Evolutionary conservation across 257 asterid species (phyloP).

Genomic region (Solanum sparsipilum): DNA sequence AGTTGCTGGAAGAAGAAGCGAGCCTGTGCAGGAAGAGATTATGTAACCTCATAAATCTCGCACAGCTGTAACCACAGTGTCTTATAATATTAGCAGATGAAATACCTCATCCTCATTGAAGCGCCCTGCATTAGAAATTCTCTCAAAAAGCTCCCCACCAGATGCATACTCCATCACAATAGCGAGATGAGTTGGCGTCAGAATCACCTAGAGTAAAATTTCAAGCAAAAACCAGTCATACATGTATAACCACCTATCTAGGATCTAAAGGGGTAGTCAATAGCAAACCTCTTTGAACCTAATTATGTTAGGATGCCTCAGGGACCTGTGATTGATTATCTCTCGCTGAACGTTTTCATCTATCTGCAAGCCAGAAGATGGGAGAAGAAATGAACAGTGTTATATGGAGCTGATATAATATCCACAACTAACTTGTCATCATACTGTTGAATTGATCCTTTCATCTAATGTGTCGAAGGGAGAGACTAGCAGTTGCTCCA

Average conservation of each 20-base stretch:
- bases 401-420: neutral
- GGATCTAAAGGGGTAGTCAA: neutral
- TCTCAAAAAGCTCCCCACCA: slow-evolving; percentile 86
- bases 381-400: neutral
- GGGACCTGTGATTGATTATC: slow-evolving; percentile 78
- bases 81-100: neutral
- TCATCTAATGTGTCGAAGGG: neutral
- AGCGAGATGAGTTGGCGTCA: slow-evolving; percentile 87
- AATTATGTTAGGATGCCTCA: slow-evolving; percentile 83
- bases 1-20: slow-evolving; percentile 90
- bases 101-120: slow-evolving; percentile 84
- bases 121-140: slow-evolving; percentile 82
- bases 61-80: neutral
- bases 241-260: neutral
- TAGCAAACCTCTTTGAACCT: slow-evolving; percentile 65
- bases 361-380: slow-evolving; percentile 39
- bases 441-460: neutral
- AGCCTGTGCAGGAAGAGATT: slow-evolving; percentile 37
- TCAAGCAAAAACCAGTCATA: neutral
- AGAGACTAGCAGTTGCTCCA: neutral
- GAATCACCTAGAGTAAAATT: slow-evolving; percentile 46
- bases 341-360: slow-evolving; percentile 88
- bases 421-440: neutral
- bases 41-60: neutral
- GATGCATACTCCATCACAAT: slow-evolving; percentile 96